A percentile compares a stretch with the other conserved stretches of the same genome.
Evolutionary conservation across 2,329 filamentous ascomycete species (phyloP).

Genomic region (Scedosporium boydii): DNA sequence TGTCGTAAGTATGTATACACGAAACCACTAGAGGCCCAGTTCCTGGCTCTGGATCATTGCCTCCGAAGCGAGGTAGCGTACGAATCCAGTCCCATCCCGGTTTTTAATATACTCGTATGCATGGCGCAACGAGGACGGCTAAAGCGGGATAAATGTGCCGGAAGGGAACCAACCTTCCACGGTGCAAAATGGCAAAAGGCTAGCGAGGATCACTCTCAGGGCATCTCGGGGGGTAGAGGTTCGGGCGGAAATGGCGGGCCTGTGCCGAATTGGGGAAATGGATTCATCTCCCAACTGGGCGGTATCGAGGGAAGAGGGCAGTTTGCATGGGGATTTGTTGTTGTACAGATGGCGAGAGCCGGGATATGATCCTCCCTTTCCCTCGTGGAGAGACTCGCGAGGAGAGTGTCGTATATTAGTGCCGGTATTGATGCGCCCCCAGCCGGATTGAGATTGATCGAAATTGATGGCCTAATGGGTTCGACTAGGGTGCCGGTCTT

Average conservation of each 20-base stretch:
- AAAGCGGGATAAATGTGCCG: conserved; percentile 1
- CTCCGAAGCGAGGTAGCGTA: neutral
- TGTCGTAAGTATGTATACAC: neutral
- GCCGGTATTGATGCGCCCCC: neutral
- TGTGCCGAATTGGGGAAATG: neutral
- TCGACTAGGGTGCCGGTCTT: too few species aligned
- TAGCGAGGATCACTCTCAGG: too few species aligned
- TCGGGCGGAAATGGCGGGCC: neutral
- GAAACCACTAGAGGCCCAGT: neutral
- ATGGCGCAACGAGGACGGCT: neutral
- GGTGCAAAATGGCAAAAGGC: too few species aligned
- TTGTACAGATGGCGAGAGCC: neutral
- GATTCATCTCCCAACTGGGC: neutral
- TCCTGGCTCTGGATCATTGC: neutral
- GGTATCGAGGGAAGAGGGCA: neutral
- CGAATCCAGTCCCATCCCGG: neutral
- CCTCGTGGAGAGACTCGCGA: neutral
- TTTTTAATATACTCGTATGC: neutral
- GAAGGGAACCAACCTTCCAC: neutral
- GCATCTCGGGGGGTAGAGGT: too few species aligned
- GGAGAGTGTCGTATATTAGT: neutral
- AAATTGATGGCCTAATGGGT: too few species aligned
- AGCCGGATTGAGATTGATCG: too few species aligned
- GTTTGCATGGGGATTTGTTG: neutral
- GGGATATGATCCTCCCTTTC: neutral